A percentile compares a stretch with the other conserved stretches of the same genome.
Evolutionary conservation across 495 filamentous ascomycete species (phyloP).

Genomic region (Daldinia loculata): DNA sequence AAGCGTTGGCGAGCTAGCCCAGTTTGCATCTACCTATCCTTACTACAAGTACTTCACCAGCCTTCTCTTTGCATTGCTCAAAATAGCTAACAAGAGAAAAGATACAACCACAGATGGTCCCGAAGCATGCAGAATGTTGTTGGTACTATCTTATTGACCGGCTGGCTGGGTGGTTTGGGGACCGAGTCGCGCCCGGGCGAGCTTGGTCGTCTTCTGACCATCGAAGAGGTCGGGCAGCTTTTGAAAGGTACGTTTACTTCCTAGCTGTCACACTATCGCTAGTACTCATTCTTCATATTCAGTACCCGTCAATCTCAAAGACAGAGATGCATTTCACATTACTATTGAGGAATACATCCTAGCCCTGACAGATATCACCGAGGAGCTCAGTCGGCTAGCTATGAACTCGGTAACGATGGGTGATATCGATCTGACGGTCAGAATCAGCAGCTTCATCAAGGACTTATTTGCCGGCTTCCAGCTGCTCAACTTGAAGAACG

Average conservation of each 20-base stretch:
- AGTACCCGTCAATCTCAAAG: slow-evolving; percentile 97
- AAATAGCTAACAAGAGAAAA: slow-evolving; percentile 32
- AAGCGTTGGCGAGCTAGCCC: slow-evolving; percentile 67
- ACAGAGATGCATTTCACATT: slow-evolving; percentile 88
- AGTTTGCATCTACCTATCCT: slow-evolving; percentile 79
- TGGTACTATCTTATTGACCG: slow-evolving; percentile 73
- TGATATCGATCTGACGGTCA: slow-evolving; percentile 81
- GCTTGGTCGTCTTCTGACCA: slow-evolving; percentile 75
- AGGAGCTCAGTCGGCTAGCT: slow-evolving; percentile 90
- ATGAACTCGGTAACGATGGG: slow-evolving; percentile 95
- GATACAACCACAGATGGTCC: slow-evolving; percentile 85
- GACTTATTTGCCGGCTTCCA: slow-evolving; percentile 96
- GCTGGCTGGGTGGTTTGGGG: slow-evolving; percentile 75
- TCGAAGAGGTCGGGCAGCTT: slow-evolving; percentile 84
- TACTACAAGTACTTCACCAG: slow-evolving; percentile 80
- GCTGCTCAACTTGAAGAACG: slow-evolving; percentile 96
- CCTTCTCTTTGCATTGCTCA: background rate
- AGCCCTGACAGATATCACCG: slow-evolving; percentile 82
- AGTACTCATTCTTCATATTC: slow-evolving; percentile 14
- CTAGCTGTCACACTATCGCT: background rate
- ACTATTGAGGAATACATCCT: slow-evolving; percentile 97
- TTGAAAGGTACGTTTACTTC: slow-evolving; percentile 66
- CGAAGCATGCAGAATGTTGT: slow-evolving; percentile 85
- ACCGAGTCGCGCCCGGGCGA: slow-evolving; percentile 51
- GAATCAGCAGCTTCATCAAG: slow-evolving; percentile 92